Conservation (phyloP, 768 basidiomycete species). For the Kwoniella europaea region DNA sequence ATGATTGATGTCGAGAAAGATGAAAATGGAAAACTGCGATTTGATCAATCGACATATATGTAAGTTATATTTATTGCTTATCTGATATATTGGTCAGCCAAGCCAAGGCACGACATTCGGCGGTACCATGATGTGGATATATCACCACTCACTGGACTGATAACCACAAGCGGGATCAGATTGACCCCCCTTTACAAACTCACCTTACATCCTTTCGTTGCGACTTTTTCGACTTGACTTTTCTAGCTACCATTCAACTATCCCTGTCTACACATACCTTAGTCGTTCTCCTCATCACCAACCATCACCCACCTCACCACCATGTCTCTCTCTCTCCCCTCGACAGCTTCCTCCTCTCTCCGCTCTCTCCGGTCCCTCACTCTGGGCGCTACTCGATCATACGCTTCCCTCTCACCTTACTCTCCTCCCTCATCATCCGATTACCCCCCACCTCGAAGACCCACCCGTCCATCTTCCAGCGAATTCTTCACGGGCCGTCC, state of each 20-base stretch:
- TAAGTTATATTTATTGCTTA: no score
- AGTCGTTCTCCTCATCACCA: not conserved
- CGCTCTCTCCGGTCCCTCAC: slow-evolving; percentile 6
- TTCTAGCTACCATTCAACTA: not conserved
- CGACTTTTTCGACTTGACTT: not conserved
- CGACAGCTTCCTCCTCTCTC: slow-evolving; percentile 17
- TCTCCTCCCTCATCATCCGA: slow-evolving; percentile 15
- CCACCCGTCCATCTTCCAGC: slow-evolving; percentile 63
- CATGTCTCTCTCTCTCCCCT: slow-evolving; percentile 16
- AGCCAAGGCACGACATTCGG: not conserved
- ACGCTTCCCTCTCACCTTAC: slow-evolving; percentile 22
- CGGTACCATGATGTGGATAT: slow-evolving; percentile 9
- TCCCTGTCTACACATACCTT: not conserved
- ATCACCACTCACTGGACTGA: not conserved
- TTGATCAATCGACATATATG: not conserved
- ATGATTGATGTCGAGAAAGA: not conserved
- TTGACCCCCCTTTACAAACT: not conserved
- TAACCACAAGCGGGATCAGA: slow-evolving; percentile 1
- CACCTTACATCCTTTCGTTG: not conserved
- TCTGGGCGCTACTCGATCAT: slow-evolving; percentile 1
- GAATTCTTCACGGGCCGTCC: slow-evolving; percentile 84
- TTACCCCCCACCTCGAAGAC: slow-evolving; percentile 21
- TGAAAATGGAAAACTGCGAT: not conserved
- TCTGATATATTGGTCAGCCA: slow-evolving; percentile 10
- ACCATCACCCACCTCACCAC: not conserved